A percentile compares a stretch with the other conserved stretches of the same genome.
phyloP scores from a whole-genome alignment of 116 monocot species.

The Posidonia oceanica region DNA sequence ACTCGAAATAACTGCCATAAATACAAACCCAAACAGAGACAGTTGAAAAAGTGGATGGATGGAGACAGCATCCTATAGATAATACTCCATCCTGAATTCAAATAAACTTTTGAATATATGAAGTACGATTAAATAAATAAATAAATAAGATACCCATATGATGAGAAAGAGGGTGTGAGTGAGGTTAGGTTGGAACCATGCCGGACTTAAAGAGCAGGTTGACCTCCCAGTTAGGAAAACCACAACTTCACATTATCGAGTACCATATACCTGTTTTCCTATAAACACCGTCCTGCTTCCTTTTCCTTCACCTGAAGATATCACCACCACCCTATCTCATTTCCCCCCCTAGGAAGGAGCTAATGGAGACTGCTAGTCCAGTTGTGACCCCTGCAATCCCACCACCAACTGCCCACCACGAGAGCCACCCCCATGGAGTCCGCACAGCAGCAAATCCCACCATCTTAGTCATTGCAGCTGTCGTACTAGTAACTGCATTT shows the following conservation, averaged over 20 bases:
- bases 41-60: neutral
- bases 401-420: neutral
- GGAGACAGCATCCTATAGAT: neutral
- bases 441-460: neutral
- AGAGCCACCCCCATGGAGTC: constrained; percentile 6
- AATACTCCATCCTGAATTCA: neutral
- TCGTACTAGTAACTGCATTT: neutral
- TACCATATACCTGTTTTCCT: neutral
- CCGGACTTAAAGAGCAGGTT: constrained; percentile 3
- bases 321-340: neutral
- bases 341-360: neutral
- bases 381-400: constrained; percentile 1
- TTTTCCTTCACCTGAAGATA: neutral
- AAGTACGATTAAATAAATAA: neutral
- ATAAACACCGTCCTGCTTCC: neutral
- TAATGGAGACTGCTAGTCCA: constrained; percentile 3
- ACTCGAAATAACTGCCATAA: neutral
- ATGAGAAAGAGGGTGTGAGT: neutral
- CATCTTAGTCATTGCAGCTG: neutral
- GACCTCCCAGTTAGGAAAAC: neutral
- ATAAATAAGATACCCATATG: neutral
- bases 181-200: neutral
- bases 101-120: neutral
- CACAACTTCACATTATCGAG: neutral
- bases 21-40: neutral